Percentiles rank a stretch among this genome's conserved stretches.
These are phyloP conservation scores for Penicillium bovifimosum DNA, from an alignment of 495 filamentous ascomycete genomes.

Conservation along the genomic window DNA sequence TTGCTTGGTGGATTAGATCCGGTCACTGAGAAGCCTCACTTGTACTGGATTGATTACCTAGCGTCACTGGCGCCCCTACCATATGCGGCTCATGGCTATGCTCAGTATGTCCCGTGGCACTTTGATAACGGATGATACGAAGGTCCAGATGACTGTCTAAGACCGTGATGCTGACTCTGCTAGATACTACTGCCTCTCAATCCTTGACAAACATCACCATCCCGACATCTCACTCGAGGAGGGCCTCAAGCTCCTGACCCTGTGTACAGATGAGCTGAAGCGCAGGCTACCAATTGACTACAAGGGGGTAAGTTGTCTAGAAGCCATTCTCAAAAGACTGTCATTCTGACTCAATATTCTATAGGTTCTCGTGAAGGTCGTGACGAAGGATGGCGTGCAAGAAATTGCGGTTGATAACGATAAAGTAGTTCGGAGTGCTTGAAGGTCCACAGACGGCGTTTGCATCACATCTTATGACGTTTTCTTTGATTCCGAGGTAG, in stretches of 20 bases:
- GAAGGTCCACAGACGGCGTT: conserved; percentile 31
- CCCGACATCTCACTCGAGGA: conserved; percentile 83
- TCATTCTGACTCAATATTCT: conserved; percentile 11
- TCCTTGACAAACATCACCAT: conserved; percentile 96
- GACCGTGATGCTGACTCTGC: conserved; percentile 18
- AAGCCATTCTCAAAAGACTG: background rate
- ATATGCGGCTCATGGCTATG: conserved; percentile 97
- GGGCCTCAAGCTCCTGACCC: conserved; percentile 80
- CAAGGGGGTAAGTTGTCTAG: conserved; percentile 63
- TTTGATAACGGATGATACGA: background rate
- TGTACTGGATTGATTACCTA: conserved; percentile 98
- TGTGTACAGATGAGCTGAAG: conserved; percentile 97
- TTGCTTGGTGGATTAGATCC: conserved; percentile 88
- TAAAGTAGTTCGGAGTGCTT: conserved; percentile 64
- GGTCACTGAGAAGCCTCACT: conserved; percentile 75
- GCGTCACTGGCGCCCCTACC: conserved; percentile 81
- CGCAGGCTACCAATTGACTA: conserved; percentile 94
- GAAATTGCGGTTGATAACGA: conserved; percentile 77
- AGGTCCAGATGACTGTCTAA: background rate
- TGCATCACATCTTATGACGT: conserved; percentile 43
- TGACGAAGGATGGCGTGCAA: conserved; percentile 85
- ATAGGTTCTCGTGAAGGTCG: conserved; percentile 77
- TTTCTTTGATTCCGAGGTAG: conserved; percentile 29
- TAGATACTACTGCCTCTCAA: conserved; percentile 89
- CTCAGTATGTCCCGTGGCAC: conserved; percentile 62